Evolutionary conservation across 2,329 filamentous ascomycete species (phyloP), one percentile per base, ranked within the genome.

Genomic region (Zasmidium angulare): DNA sequence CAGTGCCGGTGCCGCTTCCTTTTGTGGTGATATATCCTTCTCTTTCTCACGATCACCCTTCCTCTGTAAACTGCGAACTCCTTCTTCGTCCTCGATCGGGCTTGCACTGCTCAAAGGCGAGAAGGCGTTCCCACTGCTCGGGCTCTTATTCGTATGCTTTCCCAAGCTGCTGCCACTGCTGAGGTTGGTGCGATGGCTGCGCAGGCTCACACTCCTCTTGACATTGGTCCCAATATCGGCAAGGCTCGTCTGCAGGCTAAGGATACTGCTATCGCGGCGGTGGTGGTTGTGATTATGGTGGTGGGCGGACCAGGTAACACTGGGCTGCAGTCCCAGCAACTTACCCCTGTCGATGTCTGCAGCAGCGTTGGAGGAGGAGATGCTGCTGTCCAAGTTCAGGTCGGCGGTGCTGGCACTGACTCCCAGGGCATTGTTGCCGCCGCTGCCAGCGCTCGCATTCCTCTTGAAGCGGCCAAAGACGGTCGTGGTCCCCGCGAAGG

Each of bases 181-280:
- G 43, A 50, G 49, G 26, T 63, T 67, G 23, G 67, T 68, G 19
- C 66, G 60, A 58, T 67, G 76, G 53, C 74, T 75, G 60, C 76
- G 74, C 46, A 78, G 68, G 26, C 74, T 77, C 57, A 74, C 71
- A 59, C 72, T 72, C 22, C 76, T 68, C 29, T 74, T 74, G 66
- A 79, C 64, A 61, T 68, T 71, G 56, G 72, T 66, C 64, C 75
- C 71, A 58, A 76, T 65, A 58, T 76, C 76, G 22, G 63, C 64
- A 22, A 73, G 71, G 54, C 75, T 71, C 43, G 61, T 64, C 40
- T 69, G 65, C 26, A 73, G 61, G 55, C 63, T 67, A 40, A 67
- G 53, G 48, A 70, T 58, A 48, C 65, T 69, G 56, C 67, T 69
- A 31, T 68, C 67, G 53, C 67, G 65, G 26, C 65, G 60, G 50